phyloP scores from a whole-genome alignment of 805 yeast species.

The Kodamaea sagamina region DNA sequence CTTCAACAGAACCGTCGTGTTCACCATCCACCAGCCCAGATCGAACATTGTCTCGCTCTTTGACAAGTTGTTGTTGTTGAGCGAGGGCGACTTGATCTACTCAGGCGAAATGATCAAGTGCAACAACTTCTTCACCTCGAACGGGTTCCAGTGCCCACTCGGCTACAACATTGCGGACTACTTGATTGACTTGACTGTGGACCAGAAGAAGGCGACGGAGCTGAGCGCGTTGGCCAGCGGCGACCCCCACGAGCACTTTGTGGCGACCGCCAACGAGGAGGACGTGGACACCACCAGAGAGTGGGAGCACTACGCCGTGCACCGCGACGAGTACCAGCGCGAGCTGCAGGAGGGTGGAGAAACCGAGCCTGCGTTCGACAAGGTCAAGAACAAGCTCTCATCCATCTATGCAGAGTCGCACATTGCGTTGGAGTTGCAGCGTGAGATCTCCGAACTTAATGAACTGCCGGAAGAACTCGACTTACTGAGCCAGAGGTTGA shows the following conservation, averaged over 20 bases:
- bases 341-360: conserved; percentile 5
- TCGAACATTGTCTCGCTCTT: conserved; percentile 91
- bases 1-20: conserved; percentile 82
- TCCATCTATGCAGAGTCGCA: conserved; percentile 40
- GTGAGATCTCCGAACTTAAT: conserved; percentile 35
- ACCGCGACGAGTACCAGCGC: conserved; percentile 61
- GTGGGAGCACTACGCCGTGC: conserved; percentile 85
- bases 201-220: conserved; percentile 41
- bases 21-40: conserved; percentile 96
- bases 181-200: conserved; percentile 86
- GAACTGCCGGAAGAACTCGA: conserved; percentile 29
- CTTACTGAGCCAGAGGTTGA: conserved; percentile 33
- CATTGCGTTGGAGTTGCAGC: conserved; percentile 40
- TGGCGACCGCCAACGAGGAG: conserved; percentile 22
- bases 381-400: conserved; percentile 31
- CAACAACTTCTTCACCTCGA: conserved; percentile 68
- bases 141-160: conserved; percentile 80
- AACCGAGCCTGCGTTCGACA: conserved; percentile 5
- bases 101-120: conserved; percentile 83
- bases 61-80: conserved; percentile 75
- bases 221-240: conserved; percentile 21
- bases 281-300: conserved; percentile 66
- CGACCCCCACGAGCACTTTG: conserved; percentile 33
- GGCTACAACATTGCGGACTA: conserved; percentile 95
- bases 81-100: conserved; percentile 83